Evolutionary conservation across 208 protist genomes (phyloP), one percentile per base, ranked within the genome.

Genomic region (Trypanosoma boissoni): DNA sequence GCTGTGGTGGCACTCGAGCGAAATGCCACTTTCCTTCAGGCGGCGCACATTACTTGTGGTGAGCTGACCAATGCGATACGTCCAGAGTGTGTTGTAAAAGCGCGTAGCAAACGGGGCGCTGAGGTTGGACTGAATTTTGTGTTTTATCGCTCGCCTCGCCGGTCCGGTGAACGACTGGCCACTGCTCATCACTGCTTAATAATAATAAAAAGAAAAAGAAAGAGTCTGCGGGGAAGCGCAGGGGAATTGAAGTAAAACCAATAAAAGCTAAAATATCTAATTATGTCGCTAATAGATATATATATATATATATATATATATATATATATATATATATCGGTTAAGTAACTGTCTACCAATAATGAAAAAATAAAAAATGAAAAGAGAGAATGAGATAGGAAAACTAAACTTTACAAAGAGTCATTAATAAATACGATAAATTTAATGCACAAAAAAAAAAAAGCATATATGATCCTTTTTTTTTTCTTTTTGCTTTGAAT

Each of bases 1-100:
- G 39, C 50, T 41, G 16, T 28, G 20, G 46, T 81, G 75, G 12
- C 74, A 72, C 8, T 59, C 74, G 49, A 87, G 73, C 14, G 76
- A 44, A 42, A 90, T 80, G 18, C 55, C 54, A n/a, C 67, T 59
- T 21, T 88, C 72, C 53, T 70, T 74, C 57, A 92, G 71, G 18
- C 73, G 77, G 0, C 71, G 78, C 43, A 88, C 56, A 48, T 89
- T 89, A 12, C 79, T 86, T 21, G 83, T 94, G n/a, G 87, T 91
- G 32, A 94, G 80, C 72, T 94, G 87, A 3, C 79, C 71, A 16
- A 85, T 55, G 28, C 84, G 80, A 64, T 94, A 91, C 7, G 78
- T 88, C 84, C 87, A 94, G 5, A 88, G 20, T 16, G 64, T 72
- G 60, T 91, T 86, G 52, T 78, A 86, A 64, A 88, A 88, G 32